Evolutionary conservation across 176 grass and related monocot species (phyloP), one percentile per base, ranked within the genome.

Genomic region (Ensete ventricosum): DNA sequence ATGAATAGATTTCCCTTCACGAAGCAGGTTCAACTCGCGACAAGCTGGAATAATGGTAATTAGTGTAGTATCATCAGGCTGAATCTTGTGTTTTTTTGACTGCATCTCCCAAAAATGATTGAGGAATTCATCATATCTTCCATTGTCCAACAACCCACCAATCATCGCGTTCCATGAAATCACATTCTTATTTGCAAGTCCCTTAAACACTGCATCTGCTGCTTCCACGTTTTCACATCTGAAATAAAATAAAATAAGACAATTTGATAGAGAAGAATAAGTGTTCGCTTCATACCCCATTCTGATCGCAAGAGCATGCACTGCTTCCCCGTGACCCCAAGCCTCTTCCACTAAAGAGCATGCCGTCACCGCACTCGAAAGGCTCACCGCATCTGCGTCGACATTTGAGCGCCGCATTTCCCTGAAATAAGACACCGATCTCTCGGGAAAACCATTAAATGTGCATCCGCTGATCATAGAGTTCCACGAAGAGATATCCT

Each of bases 131-230:
- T 10, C 67, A 25, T 73, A 19, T 66, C 79, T 79, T 69, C 66
- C 79, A 60, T 87, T 84, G 11, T 73, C 73, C 26, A 89, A 54
- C 43, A 96, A 55, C 3, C 87, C 85, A 79, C 81, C 88, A 71
- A 96, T 90, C 90, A 90, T 81, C 9, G 87, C 74, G 83, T 96
- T 92, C 89, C 85, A 92, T 53, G 89, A 90, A 71, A 92, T 77
- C 60, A 83, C 78, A 59, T 81, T 96, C 80, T 67, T 90, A 73
- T 84, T 80, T 1, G 1, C 51, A 86, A 57, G 72, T 62, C 57
- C 57, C 10, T 73, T 29, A 81, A 92, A 90, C 14, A 96, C 50
- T 69, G 71, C 34, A 64, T 80, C 73, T 0, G 85, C 82, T 54
- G 75, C 67, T 7, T 89, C 48, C 10, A 83, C 58, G 68, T 85